Evolutionary conservation across 441 rosid species (phyloP), one percentile per base, ranked within the genome.

Genomic region (Adansonia grandidieri): DNA sequence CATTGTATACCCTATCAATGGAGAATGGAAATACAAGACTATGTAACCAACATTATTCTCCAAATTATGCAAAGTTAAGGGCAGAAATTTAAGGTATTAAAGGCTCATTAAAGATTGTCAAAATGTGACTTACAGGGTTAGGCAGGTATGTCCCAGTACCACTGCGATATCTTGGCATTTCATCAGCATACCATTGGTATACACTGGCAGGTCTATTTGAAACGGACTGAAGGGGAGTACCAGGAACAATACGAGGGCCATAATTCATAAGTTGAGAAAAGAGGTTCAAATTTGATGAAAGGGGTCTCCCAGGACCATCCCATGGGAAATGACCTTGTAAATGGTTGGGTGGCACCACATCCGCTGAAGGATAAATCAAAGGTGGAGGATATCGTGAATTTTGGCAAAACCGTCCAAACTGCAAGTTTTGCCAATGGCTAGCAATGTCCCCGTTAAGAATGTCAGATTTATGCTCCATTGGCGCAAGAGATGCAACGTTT

Each of bases 111-210:
- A 28, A 50, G 15, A 76, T 42, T 32, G 14, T 2, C 22, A n/a
- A 7, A 20, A 61, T 53, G 28, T 68, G 79, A 82, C 97, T 86
- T 95, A 97, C 99, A 82, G 95, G 97, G 84, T 90, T 92, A 73
- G 99, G 99, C 86, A 97, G 84, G 85, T 97, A 97, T 65, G 99
- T 97, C 79, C 99, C 98, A 9, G 99, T 97, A 80, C 98, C 98
- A 85, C 91, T 79, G 45, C 98, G 92, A 83, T 89, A 87, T 90
- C 98, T 90, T 57, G 97, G 98, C 85, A 91, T 78, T 83, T 97
- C 99, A 80, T 91, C 98, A 72, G 57, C 81, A 75, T 88, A 87
- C 47, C 80, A 87, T 72, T 87, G 94, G 85, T 88, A 95, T 74
- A 85, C 84, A 80, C 85, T 85, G 65, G 92, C 76, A 82, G 98